Base-by-base conservation (phyloP, 805 yeast genomes). In the Candida mattraensis region DNA sequence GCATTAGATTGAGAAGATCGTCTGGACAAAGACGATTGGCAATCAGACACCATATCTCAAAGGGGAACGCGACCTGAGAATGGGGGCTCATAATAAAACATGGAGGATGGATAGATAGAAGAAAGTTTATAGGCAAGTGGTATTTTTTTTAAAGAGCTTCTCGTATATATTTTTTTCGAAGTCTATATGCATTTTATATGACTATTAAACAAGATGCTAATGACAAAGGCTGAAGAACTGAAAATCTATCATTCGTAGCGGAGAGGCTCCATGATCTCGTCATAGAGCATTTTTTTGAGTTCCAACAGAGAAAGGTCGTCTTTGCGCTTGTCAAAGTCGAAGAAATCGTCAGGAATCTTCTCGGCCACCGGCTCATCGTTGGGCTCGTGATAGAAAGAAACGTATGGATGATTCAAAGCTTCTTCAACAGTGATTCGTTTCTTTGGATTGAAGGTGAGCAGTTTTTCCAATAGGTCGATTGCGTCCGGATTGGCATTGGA, bases 341-440 rank as follows among this genome's bases (percentile, higher is more conserved):
- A 91, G 58, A 91, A 88, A 48, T 83, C 88, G 25, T 80, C 79
- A 0, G 94, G 89, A 15, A 93, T 82, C 31, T 88, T 85, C 13
- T 78, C 77, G 22, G 93, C 88, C 24, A 70, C 70, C 0, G 98
- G 98, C 62, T 91, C 98, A 58, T 91, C 98, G 36, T 76, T 78
- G 3, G 96, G 95, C 54, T 91, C 98, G 60, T 91, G 98, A 63
- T 91, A 91, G n/a, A 84, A 74, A 33, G 72, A 64, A 35, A 91
- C 67, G 60, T 91, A 91, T 3, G 96, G 96, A 57, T 91, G 98
- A 47, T 72, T 64, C 30, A 91, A 70, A 0, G 97, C 96, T 42
- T 84, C 83, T 35, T 72, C 82, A 3, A 88, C 98, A 2, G 89
- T 77, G 43, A 89, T 82, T 54, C 98, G 71, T 53, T 83, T 78